Evolutionary conservation across 768 basidiomycete genomes (phyloP).

Genomic region (Lyophyllum decastes): DNA sequence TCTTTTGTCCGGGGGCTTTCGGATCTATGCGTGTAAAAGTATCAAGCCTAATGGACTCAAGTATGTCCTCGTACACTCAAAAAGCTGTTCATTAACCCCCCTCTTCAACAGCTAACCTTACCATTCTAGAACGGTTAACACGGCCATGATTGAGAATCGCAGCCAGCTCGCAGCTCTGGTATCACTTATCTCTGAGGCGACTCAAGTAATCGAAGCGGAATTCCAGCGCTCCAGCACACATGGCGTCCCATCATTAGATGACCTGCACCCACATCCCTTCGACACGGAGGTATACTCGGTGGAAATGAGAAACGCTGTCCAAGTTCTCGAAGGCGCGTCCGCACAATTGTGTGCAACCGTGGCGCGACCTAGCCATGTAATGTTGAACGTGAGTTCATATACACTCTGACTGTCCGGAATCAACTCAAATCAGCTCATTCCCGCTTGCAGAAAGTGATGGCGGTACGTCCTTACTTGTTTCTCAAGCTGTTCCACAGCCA

Average conservation of each 20-base stretch:
- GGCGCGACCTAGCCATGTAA: slow-evolving; percentile 22
- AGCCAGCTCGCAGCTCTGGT: background rate
- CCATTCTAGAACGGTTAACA: too few relatives aligned
- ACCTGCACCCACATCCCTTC: slow-evolving; percentile 20
- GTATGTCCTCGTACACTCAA: too few relatives aligned
- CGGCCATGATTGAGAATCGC: background rate
- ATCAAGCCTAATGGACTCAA: too few relatives aligned
- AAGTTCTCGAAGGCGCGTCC: slow-evolving; percentile 27
- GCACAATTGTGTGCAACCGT: slow-evolving; percentile 26
- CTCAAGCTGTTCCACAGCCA: background rate
- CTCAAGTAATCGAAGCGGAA: background rate
- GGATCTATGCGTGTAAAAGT: background rate
- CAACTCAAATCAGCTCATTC: too few relatives aligned
- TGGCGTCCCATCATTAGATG: slow-evolving; percentile 21
- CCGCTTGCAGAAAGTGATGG: slow-evolving; percentile 2
- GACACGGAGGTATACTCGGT: slow-evolving; percentile 17
- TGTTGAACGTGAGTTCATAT: slow-evolving; percentile 21
- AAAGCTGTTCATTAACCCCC: too few relatives aligned
- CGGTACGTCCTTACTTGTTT: background rate
- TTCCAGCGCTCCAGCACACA: background rate
- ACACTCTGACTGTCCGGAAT: background rate
- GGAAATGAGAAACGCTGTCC: slow-evolving; percentile 23
- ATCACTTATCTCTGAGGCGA: background rate
- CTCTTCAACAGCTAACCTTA: too few relatives aligned
- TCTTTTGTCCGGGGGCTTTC: background rate